These are phyloP conservation scores for Suhomyces bribrorum DNA, from an alignment of 1,139 yeast genomes.

Conservation along the genomic window DNA sequence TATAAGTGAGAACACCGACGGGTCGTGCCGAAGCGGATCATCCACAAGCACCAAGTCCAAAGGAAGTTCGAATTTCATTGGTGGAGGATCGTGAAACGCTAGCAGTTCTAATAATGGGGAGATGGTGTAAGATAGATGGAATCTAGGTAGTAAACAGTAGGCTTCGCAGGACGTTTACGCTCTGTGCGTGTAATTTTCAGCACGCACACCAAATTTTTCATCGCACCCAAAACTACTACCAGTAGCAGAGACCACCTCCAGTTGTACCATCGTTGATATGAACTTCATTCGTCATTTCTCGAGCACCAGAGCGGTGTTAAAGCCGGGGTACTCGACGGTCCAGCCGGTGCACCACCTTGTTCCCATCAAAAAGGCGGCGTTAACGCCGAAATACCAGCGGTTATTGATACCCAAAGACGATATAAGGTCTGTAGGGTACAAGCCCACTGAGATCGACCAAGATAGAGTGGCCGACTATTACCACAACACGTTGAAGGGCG, in stretches of 20 bases:
- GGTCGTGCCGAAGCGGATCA: neutral
- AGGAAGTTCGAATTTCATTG: conserved; percentile 15
- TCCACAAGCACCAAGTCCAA: conserved; percentile 11
- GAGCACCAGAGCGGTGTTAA: conserved; percentile 38
- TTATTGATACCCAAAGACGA: conserved; percentile 68
- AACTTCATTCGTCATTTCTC: conserved; percentile 49
- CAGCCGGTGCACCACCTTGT: conserved; percentile 92
- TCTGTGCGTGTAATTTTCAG: conserved; percentile 4
- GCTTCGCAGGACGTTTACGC: too few species aligned
- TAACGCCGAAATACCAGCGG: conserved; percentile 70
- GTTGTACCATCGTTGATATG: too few species aligned
- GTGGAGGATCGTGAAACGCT: neutral
- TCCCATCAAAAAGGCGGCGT: conserved; percentile 65
- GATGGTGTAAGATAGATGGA: too few species aligned
- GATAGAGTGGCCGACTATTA: conserved; percentile 85
- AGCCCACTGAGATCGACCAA: conserved; percentile 69
- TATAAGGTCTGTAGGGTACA: conserved; percentile 72
- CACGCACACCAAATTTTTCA: conserved; percentile 8
- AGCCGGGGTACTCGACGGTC: conserved; percentile 76
- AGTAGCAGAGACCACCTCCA: too few species aligned
- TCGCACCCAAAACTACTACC: neutral
- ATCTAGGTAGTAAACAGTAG: too few species aligned
- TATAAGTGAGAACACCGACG: conserved; percentile 1
- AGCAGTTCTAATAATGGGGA: too few species aligned
- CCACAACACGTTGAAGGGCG: conserved; percentile 68